These are phyloP conservation scores for Backusella tuberculispora DNA, from an alignment of 192 early-diverging fungal species.

Conservation along the genomic window DNA sequence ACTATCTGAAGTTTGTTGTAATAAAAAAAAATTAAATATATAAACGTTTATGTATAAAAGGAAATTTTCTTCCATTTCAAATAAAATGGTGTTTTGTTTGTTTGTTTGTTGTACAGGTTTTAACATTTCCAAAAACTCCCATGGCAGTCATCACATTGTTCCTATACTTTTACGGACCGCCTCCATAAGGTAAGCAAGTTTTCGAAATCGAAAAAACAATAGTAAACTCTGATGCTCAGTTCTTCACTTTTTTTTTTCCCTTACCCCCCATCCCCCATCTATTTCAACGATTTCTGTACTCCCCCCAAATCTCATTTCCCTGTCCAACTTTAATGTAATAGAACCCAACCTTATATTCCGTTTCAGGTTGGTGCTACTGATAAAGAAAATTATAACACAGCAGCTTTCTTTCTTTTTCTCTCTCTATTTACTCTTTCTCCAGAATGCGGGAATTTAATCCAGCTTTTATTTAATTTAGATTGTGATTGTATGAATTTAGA, in stretches of 20 bases:
- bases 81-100: not conserved
- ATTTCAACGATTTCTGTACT: too few relatives aligned
- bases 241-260: not conserved
- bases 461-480: too few relatives aligned
- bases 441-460: slow-evolving; percentile 2
- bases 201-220: slow-evolving; percentile 7
- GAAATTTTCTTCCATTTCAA: slow-evolving; percentile 4
- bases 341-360: not conserved
- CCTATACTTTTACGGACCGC: slow-evolving; percentile 15
- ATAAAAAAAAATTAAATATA: not conserved
- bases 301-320: not conserved
- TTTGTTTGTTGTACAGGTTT: not conserved
- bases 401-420: too few relatives aligned
- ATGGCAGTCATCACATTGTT: slow-evolving; percentile 12
- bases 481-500: too few relatives aligned
- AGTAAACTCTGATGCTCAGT: not conserved
- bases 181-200: slow-evolving; percentile 9
- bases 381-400: not conserved
- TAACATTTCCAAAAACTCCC: slow-evolving; percentile 14
- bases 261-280: too few relatives aligned
- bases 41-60: not conserved
- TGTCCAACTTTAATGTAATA: slow-evolving; percentile 3
- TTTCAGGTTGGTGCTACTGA: not conserved
- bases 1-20: slow-evolving; percentile 1
- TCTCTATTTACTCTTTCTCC: not conserved